Conservation (phyloP, 805 yeast genomes). For the Candida palmyrensis region DNA sequence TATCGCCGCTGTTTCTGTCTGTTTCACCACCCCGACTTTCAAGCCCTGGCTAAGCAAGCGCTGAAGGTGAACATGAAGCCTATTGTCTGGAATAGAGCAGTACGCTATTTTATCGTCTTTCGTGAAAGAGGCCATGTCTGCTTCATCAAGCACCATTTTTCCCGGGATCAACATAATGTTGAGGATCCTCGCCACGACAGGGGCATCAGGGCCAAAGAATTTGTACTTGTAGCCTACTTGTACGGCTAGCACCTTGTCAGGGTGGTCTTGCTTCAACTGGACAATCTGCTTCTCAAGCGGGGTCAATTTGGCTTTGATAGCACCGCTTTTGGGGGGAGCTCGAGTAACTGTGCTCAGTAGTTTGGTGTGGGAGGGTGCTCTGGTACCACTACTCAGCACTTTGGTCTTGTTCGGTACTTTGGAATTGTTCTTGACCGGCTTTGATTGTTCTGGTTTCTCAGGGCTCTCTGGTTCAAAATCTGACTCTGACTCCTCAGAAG, state of each 20-base stretch:
- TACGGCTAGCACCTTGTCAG: slow-evolving; percentile 69
- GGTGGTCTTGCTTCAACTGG: slow-evolving; percentile 54
- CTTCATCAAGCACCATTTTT: slow-evolving; percentile 46
- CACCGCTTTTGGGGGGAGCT: no score
- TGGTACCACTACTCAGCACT: neutral
- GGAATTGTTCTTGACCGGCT: neutral
- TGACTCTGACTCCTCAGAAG: no score
- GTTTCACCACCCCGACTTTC: slow-evolving; percentile 85
- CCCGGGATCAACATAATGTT: slow-evolving; percentile 75
- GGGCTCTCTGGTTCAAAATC: no score
- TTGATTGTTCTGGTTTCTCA: no score
- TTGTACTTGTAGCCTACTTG: slow-evolving; percentile 93
- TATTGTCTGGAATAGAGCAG: slow-evolving; percentile 76
- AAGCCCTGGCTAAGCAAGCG: slow-evolving; percentile 65
- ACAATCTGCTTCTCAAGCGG: slow-evolving; percentile 79
- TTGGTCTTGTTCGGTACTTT: neutral
- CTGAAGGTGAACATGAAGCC: slow-evolving; percentile 72
- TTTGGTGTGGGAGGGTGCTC: neutral
- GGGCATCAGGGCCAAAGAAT: slow-evolving; percentile 83
- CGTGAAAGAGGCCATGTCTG: no score
- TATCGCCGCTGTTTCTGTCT: slow-evolving; percentile 73
- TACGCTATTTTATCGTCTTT: slow-evolving; percentile 67
- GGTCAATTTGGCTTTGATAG: slow-evolving; percentile 38
- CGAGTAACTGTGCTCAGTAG: no score
- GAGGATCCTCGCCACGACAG: slow-evolving; percentile 55